Conservation (phyloP, 177 flowering plant genomes). For the Vitis hybrid region DNA sequence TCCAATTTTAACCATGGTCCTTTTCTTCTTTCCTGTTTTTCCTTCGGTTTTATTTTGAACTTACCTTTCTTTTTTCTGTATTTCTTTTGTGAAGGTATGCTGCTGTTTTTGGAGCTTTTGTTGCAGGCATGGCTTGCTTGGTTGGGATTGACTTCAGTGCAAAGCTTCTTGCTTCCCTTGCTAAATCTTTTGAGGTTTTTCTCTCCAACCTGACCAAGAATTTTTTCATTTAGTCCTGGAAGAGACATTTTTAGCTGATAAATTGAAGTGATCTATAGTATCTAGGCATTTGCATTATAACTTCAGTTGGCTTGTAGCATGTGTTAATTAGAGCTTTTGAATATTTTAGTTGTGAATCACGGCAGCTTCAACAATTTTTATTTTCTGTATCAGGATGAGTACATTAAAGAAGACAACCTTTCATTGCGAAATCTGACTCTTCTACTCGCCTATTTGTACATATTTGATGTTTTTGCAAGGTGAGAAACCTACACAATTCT, state of each 20-base stretch:
- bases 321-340: neutral
- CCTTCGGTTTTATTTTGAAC: neutral
- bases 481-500: slow-evolving; percentile 17
- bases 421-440: slow-evolving; percentile 83
- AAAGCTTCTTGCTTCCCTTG: slow-evolving; percentile 78
- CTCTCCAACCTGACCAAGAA: neutral
- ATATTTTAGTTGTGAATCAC: neutral
- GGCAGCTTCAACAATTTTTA: neutral
- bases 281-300: neutral
- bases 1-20: neutral
- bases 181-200: slow-evolving; percentile 80
- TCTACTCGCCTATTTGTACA: slow-evolving; percentile 70
- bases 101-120: slow-evolving; percentile 89
- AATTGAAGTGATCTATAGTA: neutral
- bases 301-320: neutral
- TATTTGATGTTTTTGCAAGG: slow-evolving; percentile 94
- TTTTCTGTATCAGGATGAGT: slow-evolving; percentile 60
- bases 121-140: slow-evolving; percentile 84
- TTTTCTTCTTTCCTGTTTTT: slow-evolving; percentile 3
- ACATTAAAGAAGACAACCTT: slow-evolving; percentile 66
- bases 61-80: slow-evolving; percentile 2
- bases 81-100: slow-evolving; percentile 70
- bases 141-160: slow-evolving; percentile 91
- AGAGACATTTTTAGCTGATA: too few relatives aligned
- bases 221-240: neutral